Evolutionary conservation across 2,329 filamentous ascomycete genomes (phyloP).

Genomic region (Exophiala xenobiotica): DNA sequence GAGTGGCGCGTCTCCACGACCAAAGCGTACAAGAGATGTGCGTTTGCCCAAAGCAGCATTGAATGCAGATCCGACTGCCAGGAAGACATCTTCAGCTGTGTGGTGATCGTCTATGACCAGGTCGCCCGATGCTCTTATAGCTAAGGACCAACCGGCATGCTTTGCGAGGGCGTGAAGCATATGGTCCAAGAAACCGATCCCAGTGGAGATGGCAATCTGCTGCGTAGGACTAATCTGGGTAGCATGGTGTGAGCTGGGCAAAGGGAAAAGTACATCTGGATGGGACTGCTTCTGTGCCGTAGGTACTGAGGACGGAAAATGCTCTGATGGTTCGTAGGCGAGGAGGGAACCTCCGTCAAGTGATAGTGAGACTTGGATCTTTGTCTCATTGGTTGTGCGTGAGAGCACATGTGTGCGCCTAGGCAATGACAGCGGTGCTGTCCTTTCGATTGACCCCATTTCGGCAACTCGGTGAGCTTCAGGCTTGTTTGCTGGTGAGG

Average conservation of each 20-base stretch:
- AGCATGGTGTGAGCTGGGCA: slow-evolving; percentile 65
- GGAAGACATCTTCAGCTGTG: slow-evolving; percentile 92
- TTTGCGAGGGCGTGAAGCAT: slow-evolving; percentile 97
- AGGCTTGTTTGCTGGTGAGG: neutral
- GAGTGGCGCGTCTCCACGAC: slow-evolving; percentile 85
- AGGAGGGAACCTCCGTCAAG: slow-evolving; percentile 72
- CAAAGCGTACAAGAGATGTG: slow-evolving; percentile 83
- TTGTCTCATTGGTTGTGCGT: slow-evolving; percentile 96
- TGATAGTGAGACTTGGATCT: slow-evolving; percentile 88
- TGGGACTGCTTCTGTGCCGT: slow-evolving; percentile 38
- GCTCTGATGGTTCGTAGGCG: slow-evolving; percentile 25
- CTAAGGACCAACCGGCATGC: slow-evolving; percentile 90
- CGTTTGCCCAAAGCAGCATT: slow-evolving; percentile 74
- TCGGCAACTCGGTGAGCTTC: neutral
- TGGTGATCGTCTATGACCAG: slow-evolving; percentile 98
- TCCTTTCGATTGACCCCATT: slow-evolving; percentile 28
- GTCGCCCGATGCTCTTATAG: slow-evolving; percentile 80
- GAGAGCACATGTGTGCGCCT: slow-evolving; percentile 77
- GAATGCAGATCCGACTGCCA: slow-evolving; percentile 85
- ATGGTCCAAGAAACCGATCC: slow-evolving; percentile 97
- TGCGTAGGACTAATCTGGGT: slow-evolving; percentile 81
- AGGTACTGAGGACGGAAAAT: slow-evolving; percentile 24
- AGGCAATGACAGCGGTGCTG: slow-evolving; percentile 6
- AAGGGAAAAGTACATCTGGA: slow-evolving; percentile 46
- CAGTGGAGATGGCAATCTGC: slow-evolving; percentile 82